Percentiles rank a stretch among this genome's conserved stretches.
These are phyloP conservation scores for Fusarium penzigii DNA, from an alignment of 2,329 filamentous ascomycete species.

Conservation along the genomic window DNA sequence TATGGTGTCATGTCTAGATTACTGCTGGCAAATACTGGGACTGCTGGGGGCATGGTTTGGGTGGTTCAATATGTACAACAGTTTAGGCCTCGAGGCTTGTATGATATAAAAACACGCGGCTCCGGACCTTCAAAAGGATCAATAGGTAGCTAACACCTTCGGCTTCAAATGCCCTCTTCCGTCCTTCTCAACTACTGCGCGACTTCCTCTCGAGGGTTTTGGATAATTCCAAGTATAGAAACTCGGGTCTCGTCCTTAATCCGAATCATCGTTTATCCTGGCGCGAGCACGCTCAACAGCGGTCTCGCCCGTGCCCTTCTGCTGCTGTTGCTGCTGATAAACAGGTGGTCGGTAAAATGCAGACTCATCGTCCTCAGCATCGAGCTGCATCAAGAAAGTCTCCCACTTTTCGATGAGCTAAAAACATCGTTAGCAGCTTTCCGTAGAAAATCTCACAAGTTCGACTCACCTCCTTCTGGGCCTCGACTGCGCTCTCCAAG, in stretches of 20 bases:
- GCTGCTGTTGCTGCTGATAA: constrained; percentile 48
- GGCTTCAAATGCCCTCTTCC: constrained; percentile 9
- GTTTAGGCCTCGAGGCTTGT: constrained; percentile 34
- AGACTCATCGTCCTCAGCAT: constrained; percentile 84
- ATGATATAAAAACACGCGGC: constrained; percentile 37
- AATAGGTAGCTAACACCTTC: constrained; percentile 20
- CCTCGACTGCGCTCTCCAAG: constrained; percentile 93
- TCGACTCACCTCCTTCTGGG: constrained; percentile 86
- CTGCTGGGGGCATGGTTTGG: constrained; percentile 18
- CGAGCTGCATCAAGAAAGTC: constrained; percentile 93
- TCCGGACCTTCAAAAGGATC: constrained; percentile 26
- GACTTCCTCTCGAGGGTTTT: constrained; percentile 8
- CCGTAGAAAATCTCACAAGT: no score
- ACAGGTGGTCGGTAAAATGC: constrained; percentile 66
- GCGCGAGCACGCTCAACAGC: constrained; percentile 61
- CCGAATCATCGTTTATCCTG: constrained; percentile 61
- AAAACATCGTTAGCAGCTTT: constrained; percentile 25
- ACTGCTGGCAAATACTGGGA: constrained; percentile 13
- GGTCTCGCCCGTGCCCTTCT: constrained; percentile 56
- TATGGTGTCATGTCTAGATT: constrained; percentile 23
- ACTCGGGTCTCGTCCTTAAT: constrained; percentile 38
- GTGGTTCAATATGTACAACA: constrained; percentile 38
- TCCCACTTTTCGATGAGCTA: constrained; percentile 89
- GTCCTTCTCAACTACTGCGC: constrained; percentile 2
- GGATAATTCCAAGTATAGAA: constrained; percentile 16